Evolutionary conservation across 2,329 filamentous ascomycete species (phyloP).

Genomic region (Aspergillus tanneri): DNA sequence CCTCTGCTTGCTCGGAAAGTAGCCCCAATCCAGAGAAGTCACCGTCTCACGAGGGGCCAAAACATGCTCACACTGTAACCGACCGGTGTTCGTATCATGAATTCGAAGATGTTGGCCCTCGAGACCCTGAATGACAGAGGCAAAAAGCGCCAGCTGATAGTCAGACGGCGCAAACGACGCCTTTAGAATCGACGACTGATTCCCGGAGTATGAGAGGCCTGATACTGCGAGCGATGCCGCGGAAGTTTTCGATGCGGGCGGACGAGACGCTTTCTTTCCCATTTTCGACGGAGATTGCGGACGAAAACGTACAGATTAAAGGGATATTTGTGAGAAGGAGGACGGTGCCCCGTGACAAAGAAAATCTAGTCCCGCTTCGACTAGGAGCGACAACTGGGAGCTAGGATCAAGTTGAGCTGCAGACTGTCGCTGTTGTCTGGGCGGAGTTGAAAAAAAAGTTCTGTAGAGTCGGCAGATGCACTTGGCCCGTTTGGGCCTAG

Average conservation of each 20-base stretch:
- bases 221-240: conserved; percentile 41
- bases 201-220: conserved; percentile 37
- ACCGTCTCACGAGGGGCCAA: conserved; percentile 48
- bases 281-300: conserved; percentile 33
- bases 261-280: conserved; percentile 48
- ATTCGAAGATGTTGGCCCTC: conserved; percentile 54
- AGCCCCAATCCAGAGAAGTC: conserved; percentile 54
- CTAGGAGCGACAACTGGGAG: conserved; percentile 20
- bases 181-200: conserved; percentile 49
- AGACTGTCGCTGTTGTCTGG: conserved; percentile 24
- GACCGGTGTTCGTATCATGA: conserved; percentile 52
- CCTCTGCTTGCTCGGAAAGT: conserved; percentile 36
- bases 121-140: conserved; percentile 54
- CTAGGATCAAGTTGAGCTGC: conserved; percentile 25
- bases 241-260: conserved; percentile 45
- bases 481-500: conserved; percentile 36
- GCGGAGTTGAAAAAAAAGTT: conserved; percentile 44
- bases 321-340: not conserved
- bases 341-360: conserved; percentile 3
- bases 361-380: conserved; percentile 13
- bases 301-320: conserved; percentile 2
- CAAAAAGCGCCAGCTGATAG: conserved; percentile 53
- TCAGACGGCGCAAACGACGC: conserved; percentile 53
- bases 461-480: conserved; percentile 33
- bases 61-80: conserved; percentile 52